phyloP scores from a whole-genome alignment of 163 green algal genomes.

The Volvox carteri region DNA sequence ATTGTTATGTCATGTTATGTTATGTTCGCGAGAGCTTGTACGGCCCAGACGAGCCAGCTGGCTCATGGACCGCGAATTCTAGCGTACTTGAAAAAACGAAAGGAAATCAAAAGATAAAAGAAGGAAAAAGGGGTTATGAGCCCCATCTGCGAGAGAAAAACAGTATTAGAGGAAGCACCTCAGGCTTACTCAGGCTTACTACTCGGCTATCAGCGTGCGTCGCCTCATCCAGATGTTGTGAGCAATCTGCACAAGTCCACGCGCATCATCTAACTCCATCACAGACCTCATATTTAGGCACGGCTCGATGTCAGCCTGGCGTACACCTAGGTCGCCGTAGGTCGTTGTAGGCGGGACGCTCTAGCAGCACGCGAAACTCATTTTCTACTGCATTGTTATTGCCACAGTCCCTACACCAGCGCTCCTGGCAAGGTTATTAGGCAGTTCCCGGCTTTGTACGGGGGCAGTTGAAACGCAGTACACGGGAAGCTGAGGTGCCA shows the following conservation, averaged over 20 bases:
- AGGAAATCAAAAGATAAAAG: not conserved
- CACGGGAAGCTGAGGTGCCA: no score
- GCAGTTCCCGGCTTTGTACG: no score
- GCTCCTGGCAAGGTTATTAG: no score
- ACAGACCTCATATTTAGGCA: not conserved
- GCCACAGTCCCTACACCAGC: no score
- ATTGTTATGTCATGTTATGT: not conserved
- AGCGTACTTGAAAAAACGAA: not conserved
- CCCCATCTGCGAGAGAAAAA: not conserved
- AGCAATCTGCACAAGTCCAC: not conserved
- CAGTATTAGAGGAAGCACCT: not conserved
- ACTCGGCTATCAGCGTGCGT: not conserved
- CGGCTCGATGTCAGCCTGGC: no score
- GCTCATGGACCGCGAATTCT: not conserved
- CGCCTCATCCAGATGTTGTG: not conserved
- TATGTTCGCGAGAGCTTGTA: not conserved
- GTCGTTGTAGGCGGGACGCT: no score
- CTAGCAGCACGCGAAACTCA: no score
- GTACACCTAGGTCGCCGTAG: no score
- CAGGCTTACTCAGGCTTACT: not conserved
- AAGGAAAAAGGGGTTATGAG: not conserved
- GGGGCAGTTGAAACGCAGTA: no score
- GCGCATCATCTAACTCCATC: not conserved
- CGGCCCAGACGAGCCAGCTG: not conserved
- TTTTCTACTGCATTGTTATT: no score